These are phyloP conservation scores for Melanomma pulvis-pyrius DNA, from an alignment of 495 filamentous ascomycete genomes.

Conservation along the genomic window DNA sequence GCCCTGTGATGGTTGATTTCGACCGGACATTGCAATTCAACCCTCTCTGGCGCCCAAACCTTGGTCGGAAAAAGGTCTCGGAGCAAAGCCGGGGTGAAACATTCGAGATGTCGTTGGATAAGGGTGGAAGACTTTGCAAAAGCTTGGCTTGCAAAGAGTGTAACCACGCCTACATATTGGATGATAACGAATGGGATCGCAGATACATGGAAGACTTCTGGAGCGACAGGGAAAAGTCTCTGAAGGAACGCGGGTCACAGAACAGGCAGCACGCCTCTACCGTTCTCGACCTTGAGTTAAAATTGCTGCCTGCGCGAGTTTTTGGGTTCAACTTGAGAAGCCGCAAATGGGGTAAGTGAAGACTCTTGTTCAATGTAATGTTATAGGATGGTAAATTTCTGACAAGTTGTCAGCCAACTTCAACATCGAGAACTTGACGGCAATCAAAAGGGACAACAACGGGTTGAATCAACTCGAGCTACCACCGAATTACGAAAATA, in stretches of 20 bases:
- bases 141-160: not conserved
- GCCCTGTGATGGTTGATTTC: conserved; percentile 3
- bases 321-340: conserved; percentile 3
- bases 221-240: not conserved
- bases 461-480: conserved; percentile 8
- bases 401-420: not conserved
- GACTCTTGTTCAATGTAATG: not conserved
- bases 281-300: no score
- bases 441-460: not conserved
- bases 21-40: not conserved
- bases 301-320: not conserved
- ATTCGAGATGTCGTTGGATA: not conserved
- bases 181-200: not conserved
- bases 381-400: not conserved
- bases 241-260: not conserved
- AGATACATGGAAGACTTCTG: not conserved
- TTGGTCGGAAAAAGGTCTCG: not conserved
- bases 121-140: not conserved
- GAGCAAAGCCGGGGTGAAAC: not conserved
- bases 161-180: not conserved
- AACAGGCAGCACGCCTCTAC: no score
- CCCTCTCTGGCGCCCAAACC: not conserved
- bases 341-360: conserved; percentile 9
- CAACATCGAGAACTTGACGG: not conserved
- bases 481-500: not conserved